A percentile compares a stretch with the other conserved stretches of the same genome.
Conservation (phyloP, 73 alveolate species). For the Blepharisma japonicum region DNA sequence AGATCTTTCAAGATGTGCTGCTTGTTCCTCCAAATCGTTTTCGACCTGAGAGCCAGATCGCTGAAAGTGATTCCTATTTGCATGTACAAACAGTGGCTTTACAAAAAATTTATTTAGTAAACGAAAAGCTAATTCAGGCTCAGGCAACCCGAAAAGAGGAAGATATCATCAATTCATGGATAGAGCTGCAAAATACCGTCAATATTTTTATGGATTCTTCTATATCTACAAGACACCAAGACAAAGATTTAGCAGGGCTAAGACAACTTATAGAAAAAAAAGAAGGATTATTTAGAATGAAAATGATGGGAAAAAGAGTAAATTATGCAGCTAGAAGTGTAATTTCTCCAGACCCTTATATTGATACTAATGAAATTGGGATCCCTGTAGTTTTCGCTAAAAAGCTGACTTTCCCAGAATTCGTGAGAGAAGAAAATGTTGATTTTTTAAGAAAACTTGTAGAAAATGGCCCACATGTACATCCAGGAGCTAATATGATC, state of each 20-base stretch:
- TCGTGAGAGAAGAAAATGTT: slow-evolving; percentile 72
- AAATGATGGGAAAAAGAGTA: slow-evolving; percentile 99
- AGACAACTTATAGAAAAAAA: slow-evolving; percentile 94
- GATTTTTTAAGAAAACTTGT: slow-evolving; percentile 31
- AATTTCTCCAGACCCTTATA: slow-evolving; percentile 98
- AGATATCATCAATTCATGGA: slow-evolving; percentile 79
- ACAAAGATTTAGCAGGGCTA: slow-evolving; percentile 94
- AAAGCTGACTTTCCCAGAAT: slow-evolving; percentile 94
- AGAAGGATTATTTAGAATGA: slow-evolving; percentile 99
- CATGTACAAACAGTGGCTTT: slow-evolving; percentile 86
- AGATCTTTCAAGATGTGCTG: slow-evolving; percentile 77
- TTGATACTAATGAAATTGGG: slow-evolving; percentile 97
- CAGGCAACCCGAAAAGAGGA: slow-evolving; percentile 39
- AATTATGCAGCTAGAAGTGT: slow-evolving; percentile 99
- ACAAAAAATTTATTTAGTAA: slow-evolving; percentile 59
- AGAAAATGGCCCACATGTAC: slow-evolving; percentile 61
- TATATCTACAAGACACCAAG: slow-evolving; percentile 83
- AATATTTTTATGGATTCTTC: slow-evolving; percentile 91
- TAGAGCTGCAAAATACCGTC: slow-evolving; percentile 84
- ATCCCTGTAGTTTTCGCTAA: slow-evolving; percentile 93
- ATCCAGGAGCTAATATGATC: slow-evolving; percentile 94
- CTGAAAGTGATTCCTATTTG: slow-evolving; percentile 70
- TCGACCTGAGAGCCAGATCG: slow-evolving; percentile 84
- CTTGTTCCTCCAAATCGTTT: slow-evolving; percentile 92
- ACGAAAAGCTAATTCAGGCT: slow-evolving; percentile 46